Evolutionary conservation across 441 rosid genomes (phyloP).

Genomic region (Adansonia rubrostipa): DNA sequence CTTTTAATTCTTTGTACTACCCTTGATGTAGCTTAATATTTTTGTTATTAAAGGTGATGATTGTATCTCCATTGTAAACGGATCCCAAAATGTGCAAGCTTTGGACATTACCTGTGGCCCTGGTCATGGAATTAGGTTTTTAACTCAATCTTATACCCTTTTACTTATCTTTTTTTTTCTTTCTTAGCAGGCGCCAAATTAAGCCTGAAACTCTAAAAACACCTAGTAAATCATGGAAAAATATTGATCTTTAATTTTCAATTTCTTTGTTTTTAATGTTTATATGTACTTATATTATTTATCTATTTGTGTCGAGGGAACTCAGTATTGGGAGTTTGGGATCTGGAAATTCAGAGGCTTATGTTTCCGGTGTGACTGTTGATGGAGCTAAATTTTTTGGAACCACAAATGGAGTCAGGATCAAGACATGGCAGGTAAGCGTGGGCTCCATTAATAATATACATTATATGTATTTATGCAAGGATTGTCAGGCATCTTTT

Average conservation of each 20-base stretch:
- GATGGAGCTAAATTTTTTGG: constrained; percentile 58
- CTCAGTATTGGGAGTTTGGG: constrained; percentile 85
- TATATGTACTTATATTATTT: neutral
- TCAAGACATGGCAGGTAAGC: constrained; percentile 82
- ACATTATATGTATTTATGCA: too few species aligned
- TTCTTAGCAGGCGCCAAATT: too few species aligned
- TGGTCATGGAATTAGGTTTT: constrained; percentile 88
- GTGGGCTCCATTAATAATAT: neutral
- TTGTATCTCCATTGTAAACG: constrained; percentile 77
- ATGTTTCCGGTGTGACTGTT: constrained; percentile 64
- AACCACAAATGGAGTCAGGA: constrained; percentile 78
- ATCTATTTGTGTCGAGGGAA: neutral
- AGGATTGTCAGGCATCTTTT: too few species aligned
- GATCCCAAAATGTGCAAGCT: constrained; percentile 63
- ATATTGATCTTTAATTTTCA: neutral
- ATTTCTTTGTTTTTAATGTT: neutral
- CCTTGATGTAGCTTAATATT: neutral
- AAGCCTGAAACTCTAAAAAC: too few species aligned
- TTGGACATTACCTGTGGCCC: constrained; percentile 70
- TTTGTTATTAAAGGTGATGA: constrained; percentile 62
- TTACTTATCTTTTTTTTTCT: neutral
- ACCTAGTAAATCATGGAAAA: neutral
- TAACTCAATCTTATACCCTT: neutral
- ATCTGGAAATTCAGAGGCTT: constrained; percentile 46
- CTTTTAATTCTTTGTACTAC: neutral